These are phyloP conservation scores for Pezicula carpinea DNA, from an alignment of 2,329 filamentous ascomycete species.

Conservation along the genomic window DNA sequence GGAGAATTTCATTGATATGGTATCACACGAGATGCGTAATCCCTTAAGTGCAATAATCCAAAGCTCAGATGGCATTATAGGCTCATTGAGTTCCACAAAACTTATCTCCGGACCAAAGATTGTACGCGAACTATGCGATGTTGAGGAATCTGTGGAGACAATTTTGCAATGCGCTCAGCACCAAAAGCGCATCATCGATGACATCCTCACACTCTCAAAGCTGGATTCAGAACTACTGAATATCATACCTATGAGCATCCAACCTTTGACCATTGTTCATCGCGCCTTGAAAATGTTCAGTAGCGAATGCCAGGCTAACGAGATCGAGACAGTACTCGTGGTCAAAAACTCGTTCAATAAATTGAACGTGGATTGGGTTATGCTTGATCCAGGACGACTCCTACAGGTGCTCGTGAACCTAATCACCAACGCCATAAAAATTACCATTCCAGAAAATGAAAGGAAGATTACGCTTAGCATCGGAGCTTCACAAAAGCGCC, in stretches of 20 bases:
- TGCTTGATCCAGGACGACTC: slow-evolving; percentile 68
- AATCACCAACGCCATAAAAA: slow-evolving; percentile 64
- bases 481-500: slow-evolving; percentile 28
- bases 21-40: slow-evolving; percentile 72
- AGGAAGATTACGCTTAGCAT: slow-evolving; percentile 49
- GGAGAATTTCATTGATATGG: slow-evolving; percentile 69
- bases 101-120: neutral
- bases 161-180: slow-evolving; percentile 72
- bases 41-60: slow-evolving; percentile 70
- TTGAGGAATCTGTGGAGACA: slow-evolving; percentile 40
- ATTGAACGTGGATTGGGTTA: slow-evolving; percentile 64
- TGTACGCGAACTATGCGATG: neutral
- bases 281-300: slow-evolving; percentile 73
- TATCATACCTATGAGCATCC: slow-evolving; percentile 64
- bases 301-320: slow-evolving; percentile 63
- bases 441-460: slow-evolving; percentile 54
- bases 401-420: slow-evolving; percentile 74
- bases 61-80: slow-evolving; percentile 67
- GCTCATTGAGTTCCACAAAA: slow-evolving; percentile 37
- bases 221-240: slow-evolving; percentile 66
- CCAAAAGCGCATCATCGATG: slow-evolving; percentile 70
- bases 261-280: slow-evolving; percentile 61
- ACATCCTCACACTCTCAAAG: slow-evolving; percentile 61
- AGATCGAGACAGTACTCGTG: slow-evolving; percentile 63
- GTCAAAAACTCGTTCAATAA: slow-evolving; percentile 62